These are phyloP conservation scores for Curvularia eragrostidis DNA, from an alignment of 2,329 filamentous ascomycete genomes.

Conservation along the genomic window DNA sequence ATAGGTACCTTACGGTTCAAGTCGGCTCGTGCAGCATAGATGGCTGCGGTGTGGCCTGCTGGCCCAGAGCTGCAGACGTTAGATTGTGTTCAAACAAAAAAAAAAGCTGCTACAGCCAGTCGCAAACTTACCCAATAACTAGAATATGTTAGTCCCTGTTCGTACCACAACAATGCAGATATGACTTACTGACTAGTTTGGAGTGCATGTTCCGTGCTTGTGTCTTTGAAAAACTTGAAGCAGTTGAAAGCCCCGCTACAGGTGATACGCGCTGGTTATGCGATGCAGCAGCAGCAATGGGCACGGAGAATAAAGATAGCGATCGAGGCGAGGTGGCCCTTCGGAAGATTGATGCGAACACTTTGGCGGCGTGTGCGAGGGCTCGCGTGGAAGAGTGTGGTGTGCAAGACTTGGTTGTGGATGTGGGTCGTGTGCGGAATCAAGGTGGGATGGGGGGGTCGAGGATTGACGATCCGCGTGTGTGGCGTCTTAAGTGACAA, in stretches of 20 bases:
- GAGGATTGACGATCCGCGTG: background rate
- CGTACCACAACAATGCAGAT: background rate
- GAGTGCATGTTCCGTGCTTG: slow-evolving; percentile 77
- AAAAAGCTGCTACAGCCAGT: slow-evolving; percentile 17
- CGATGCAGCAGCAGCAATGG: slow-evolving; percentile 74
- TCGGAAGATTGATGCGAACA: slow-evolving; percentile 87
- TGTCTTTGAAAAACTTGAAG: slow-evolving; percentile 43
- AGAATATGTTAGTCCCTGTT: slow-evolving; percentile 34
- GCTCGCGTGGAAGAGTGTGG: slow-evolving; percentile 20
- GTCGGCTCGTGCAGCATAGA: slow-evolving; percentile 94
- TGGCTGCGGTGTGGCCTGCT: slow-evolving; percentile 94
- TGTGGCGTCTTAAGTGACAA: slow-evolving; percentile 21
- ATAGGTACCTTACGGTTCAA: slow-evolving; percentile 71
- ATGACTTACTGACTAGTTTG: slow-evolving; percentile 82
- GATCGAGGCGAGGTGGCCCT: slow-evolving; percentile 68
- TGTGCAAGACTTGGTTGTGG: slow-evolving; percentile 25
- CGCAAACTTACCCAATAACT: slow-evolving; percentile 47
- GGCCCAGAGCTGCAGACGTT: slow-evolving; percentile 78
- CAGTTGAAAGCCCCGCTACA: slow-evolving; percentile 50
- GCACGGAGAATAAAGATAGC: slow-evolving; percentile 74
- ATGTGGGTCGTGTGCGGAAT: slow-evolving; percentile 24
- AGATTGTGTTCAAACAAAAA: slow-evolving; percentile 34
- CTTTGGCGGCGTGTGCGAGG: slow-evolving; percentile 68
- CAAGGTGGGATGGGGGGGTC: slow-evolving; percentile 22
- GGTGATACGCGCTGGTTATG: slow-evolving; percentile 66